Percentiles rank a stretch among this genome's conserved stretches.
These are phyloP conservation scores for Cercospora sojina DNA, from an alignment of 2,329 filamentous ascomycete species.

Conservation along the genomic window DNA sequence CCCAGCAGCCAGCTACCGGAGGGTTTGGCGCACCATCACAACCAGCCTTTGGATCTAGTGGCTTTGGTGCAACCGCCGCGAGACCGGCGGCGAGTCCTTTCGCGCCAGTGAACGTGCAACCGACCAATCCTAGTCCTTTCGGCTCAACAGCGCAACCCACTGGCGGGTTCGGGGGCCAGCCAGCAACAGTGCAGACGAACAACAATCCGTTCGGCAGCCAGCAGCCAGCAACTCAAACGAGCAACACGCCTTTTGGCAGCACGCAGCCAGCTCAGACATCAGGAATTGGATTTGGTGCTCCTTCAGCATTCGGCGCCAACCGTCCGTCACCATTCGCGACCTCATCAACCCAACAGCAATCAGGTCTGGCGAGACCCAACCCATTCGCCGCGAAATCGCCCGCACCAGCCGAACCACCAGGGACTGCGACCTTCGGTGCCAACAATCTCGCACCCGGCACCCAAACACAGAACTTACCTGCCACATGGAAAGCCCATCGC, in stretches of 20 bases:
- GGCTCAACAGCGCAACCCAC: background rate
- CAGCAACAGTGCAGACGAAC: background rate
- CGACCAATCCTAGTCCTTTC: background rate
- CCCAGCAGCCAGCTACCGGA: slow-evolving; percentile 19
- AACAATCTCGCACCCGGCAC: background rate
- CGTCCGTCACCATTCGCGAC: slow-evolving; percentile 44
- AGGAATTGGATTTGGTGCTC: slow-evolving; percentile 20
- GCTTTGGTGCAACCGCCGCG: slow-evolving; percentile 20
- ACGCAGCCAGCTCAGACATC: slow-evolving; percentile 8
- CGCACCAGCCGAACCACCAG: slow-evolving; percentile 2
- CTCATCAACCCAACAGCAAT: slow-evolving; percentile 34
- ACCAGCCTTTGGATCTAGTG: slow-evolving; percentile 21
- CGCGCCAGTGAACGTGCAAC: background rate
- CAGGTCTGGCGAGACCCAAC: slow-evolving; percentile 14
- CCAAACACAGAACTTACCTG: background rate
- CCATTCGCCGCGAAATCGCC: slow-evolving; percentile 20
- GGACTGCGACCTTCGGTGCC: background rate
- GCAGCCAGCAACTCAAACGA: background rate
- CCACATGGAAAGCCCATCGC: slow-evolving; percentile 10
- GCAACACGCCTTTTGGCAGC: background rate
- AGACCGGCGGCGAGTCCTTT: slow-evolving; percentile 16
- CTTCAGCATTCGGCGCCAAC: slow-evolving; percentile 30
- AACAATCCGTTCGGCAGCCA: slow-evolving; percentile 4
- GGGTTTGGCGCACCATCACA: slow-evolving; percentile 16
- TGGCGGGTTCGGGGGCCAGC: slow-evolving; percentile 11